phyloP scores from a whole-genome alignment of 768 basidiomycete species.

The Tulasnella sp. region DNA sequence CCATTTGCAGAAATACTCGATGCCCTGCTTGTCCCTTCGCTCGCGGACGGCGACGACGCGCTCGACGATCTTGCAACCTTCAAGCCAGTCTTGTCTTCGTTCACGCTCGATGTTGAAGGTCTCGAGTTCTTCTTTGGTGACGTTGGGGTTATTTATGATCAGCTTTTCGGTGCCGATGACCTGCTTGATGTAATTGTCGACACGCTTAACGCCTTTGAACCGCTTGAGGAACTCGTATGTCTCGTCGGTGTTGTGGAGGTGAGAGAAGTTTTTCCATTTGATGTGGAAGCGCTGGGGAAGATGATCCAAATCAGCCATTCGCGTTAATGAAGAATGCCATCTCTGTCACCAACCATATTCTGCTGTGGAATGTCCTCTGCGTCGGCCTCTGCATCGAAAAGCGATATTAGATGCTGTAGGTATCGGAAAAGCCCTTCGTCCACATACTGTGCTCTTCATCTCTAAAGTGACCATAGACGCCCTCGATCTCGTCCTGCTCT shows the following conservation, averaged over 20 bases:
- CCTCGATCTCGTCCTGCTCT: slow-evolving; percentile 79
- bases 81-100: slow-evolving; percentile 84
- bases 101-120: slow-evolving; percentile 85
- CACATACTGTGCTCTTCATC: slow-evolving; percentile 64
- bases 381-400: slow-evolving; percentile 49
- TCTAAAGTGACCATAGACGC: slow-evolving; percentile 79
- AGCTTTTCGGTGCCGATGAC: slow-evolving; percentile 60
- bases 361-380: slow-evolving; percentile 78
- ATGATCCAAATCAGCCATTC: too few species aligned
- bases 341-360: slow-evolving; percentile 62
- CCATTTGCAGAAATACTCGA: slow-evolving; percentile 98
- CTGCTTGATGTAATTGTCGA: slow-evolving; percentile 97
- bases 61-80: slow-evolving; percentile 87
- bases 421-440: background rate
- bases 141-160: slow-evolving; percentile 57
- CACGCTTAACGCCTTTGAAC: slow-evolving; percentile 92
- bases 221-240: slow-evolving; percentile 93
- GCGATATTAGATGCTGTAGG: background rate
- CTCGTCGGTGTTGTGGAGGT: slow-evolving; percentile 99
- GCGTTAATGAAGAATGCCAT: background rate
- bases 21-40: slow-evolving; percentile 52
- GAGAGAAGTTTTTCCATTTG: slow-evolving; percentile 99
- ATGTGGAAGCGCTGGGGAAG: slow-evolving; percentile 83
- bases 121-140: slow-evolving; percentile 85
- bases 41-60: slow-evolving; percentile 73